Evolutionary conservation across 768 basidiomycete species (phyloP), one percentile per base, ranked within the genome.

Genomic region (Grammothele lineata): DNA sequence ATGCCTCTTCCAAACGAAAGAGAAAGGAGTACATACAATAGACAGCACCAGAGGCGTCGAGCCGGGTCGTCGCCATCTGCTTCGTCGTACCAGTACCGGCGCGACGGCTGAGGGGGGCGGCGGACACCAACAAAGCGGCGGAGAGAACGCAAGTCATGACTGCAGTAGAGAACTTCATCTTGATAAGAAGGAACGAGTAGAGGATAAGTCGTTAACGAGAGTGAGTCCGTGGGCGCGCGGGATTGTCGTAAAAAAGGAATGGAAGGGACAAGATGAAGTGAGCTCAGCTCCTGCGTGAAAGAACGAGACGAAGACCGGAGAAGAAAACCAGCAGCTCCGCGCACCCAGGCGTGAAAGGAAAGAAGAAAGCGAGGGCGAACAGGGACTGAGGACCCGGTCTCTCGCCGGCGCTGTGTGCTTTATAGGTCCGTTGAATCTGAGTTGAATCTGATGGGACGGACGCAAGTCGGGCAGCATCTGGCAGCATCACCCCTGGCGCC

Each of bases 11-110:
- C n/a, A n/a, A 30, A 30, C 14, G 27, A 30, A 30, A 30, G 27
- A 30, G 7, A 14, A n/a, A n/a, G n/a, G 18, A 6, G 34, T 1
- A 49, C 59, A 37, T 37, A 59, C 62, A 62, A 39, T 65, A 63
- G 19, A 54, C 50, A 14, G 62, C 60, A 15, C 59, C 57, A 5
- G 51, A 45, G 2, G 52, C 50, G 27, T 45, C 53, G 27, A 45
- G 33, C 7, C 38, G 41, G 34, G 41, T 40, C 30, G 30, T 44
- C 14, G 30, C 18, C 25, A 45, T 38, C 32, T 36, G 44, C 44
- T 43, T 57, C 41, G 24, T 52, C 51, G 37, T 32, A 8, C 27
- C 26, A 12, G 18, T 34, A 2, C 27, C 41, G 3, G 40, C 37
- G 14, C 56, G 56, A 21, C 44, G 38, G 19, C 25, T 24, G 5